A percentile compares a stretch with the other conserved stretches of the same genome.
Conservation (phyloP, 352 stramenopile species). For the Globisporangium spinosum region DNA sequence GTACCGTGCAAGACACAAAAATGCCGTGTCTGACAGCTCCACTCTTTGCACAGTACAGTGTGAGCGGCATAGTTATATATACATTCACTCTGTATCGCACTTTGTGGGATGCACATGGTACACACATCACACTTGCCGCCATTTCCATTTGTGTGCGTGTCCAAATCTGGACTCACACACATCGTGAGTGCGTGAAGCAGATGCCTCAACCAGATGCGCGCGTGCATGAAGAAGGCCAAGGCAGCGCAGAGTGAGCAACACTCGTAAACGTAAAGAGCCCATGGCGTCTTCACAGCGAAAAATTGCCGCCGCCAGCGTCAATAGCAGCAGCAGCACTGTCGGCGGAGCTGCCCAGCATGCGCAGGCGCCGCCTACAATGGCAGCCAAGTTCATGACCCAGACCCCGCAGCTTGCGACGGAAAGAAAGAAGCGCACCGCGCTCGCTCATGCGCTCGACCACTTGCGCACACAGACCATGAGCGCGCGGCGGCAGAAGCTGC, state of each 20-base stretch:
- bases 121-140: not conserved
- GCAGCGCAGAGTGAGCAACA: not conserved
- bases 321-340: not conserved
- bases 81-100: not conserved
- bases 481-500: not conserved
- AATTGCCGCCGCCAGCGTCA: too few relatives aligned
- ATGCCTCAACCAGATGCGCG: not conserved
- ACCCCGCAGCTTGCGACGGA: constrained; percentile 9
- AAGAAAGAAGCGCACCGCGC: constrained; percentile 2
- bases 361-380: not conserved
- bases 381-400: constrained; percentile 8
- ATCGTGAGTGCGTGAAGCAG: not conserved
- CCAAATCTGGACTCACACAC: not conserved
- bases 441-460: constrained; percentile 11
- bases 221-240: not conserved
- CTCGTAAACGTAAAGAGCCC: not conserved
- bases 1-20: not conserved
- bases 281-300: not conserved
- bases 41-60: not conserved
- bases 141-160: not conserved
- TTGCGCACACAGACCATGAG: not conserved
- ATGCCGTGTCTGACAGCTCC: not conserved
- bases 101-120: not conserved
- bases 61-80: not conserved
- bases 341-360: not conserved